Evolutionary conservation across 2,329 filamentous ascomycete species (phyloP).

Genomic region (Calonectria hongkongensis): DNA sequence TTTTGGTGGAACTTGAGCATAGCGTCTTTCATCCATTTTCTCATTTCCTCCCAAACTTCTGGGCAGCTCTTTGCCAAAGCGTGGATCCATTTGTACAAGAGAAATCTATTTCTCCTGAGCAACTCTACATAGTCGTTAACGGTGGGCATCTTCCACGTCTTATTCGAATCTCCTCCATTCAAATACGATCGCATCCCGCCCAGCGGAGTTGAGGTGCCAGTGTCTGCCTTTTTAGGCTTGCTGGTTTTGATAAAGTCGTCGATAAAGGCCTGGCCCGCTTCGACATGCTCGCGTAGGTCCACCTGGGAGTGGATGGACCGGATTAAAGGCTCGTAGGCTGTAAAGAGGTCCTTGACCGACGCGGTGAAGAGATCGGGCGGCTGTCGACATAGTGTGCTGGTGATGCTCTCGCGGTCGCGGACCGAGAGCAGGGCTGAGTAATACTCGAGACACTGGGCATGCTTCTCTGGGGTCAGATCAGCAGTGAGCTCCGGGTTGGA

Average conservation of each 20-base stretch:
- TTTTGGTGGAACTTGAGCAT: conserved; percentile 72
- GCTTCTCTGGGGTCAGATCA: conserved; percentile 75
- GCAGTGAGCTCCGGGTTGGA: conserved; percentile 66
- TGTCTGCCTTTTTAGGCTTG: conserved; percentile 64
- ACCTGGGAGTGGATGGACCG: conserved; percentile 81
- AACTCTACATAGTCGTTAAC: conserved; percentile 84
- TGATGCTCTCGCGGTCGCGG: conserved; percentile 83
- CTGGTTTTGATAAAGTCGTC: conserved; percentile 80
- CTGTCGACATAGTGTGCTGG: conserved; percentile 78
- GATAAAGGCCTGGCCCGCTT: conserved; percentile 80
- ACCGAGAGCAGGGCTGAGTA: conserved; percentile 82
- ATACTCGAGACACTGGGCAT: conserved; percentile 80
- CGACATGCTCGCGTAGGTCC: conserved; percentile 81
- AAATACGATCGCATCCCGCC: conserved; percentile 31
- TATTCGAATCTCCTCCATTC: conserved; percentile 50
- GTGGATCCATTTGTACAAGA: conserved; percentile 82
- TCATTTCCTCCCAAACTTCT: conserved; percentile 77
- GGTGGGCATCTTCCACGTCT: conserved; percentile 65
- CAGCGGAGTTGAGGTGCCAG: conserved; percentile 48
- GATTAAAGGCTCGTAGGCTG: conserved; percentile 85
- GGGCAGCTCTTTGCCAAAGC: conserved; percentile 81
- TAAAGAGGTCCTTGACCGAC: conserved; percentile 77
- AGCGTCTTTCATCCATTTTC: conserved; percentile 75
- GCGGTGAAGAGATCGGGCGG: conserved; percentile 84
- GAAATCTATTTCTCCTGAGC: conserved; percentile 77